phyloP scores from a whole-genome alignment of 2,329 filamentous ascomycete genomes.

The Colletotrichum endophyticum region DNA sequence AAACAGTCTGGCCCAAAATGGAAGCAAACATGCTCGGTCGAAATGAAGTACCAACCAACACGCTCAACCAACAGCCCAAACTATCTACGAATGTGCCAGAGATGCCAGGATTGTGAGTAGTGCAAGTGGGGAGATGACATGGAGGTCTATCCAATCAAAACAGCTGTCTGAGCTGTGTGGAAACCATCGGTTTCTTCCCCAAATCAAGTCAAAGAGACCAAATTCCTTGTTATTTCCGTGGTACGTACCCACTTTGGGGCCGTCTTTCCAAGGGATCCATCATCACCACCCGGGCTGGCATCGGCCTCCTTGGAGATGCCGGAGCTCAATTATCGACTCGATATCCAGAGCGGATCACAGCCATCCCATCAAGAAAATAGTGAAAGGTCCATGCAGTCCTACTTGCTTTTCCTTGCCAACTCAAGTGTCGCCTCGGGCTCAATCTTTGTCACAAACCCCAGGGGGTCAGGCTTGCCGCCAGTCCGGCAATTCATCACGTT shows the following conservation, averaged over 20 bases:
- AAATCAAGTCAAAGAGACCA: background rate
- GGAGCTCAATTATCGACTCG: background rate
- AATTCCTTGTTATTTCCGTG: background rate
- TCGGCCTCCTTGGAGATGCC: background rate
- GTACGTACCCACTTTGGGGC: background rate
- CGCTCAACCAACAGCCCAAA: background rate
- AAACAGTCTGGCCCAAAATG: background rate
- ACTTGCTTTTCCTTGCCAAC: no score
- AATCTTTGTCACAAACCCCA: no score
- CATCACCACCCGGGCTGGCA: background rate
- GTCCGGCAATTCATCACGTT: no score
- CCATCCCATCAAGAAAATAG: no score
- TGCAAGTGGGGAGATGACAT: background rate
- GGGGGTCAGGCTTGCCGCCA: no score
- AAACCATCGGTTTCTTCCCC: background rate
- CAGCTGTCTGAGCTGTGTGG: background rate
- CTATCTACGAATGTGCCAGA: background rate
- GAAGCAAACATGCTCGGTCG: background rate
- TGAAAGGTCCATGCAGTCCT: no score
- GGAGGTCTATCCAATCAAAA: background rate
- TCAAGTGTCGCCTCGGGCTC: no score
- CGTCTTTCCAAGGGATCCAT: background rate
- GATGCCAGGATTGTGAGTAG: background rate
- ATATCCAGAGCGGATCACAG: rapidly evolving
- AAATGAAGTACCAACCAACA: background rate